Percentiles rank a stretch among this genome's conserved stretches.
These are phyloP conservation scores for Vararia minispora DNA, from an alignment of 768 basidiomycete species.

Conservation along the genomic window DNA sequence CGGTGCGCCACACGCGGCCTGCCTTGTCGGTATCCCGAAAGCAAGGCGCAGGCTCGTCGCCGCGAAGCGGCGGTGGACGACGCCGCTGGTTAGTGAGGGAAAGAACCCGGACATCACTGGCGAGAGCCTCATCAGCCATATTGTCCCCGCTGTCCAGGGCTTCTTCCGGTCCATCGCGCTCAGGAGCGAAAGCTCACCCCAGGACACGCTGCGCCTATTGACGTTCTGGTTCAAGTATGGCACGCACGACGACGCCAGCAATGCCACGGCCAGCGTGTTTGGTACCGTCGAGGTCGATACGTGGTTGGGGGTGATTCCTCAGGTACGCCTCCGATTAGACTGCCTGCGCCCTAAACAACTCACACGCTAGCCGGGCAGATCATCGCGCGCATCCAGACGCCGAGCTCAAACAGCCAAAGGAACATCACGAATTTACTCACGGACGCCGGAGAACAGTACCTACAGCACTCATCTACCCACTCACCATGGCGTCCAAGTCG, in stretches of 20 bases:
- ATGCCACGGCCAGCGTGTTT: constrained; percentile 82
- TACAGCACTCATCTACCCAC: constrained; percentile 93
- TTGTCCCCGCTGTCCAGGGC: constrained; percentile 59
- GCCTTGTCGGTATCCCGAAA: constrained; percentile 35
- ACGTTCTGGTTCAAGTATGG: constrained; percentile 99
- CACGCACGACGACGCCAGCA: constrained; percentile 76
- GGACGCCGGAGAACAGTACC: constrained; percentile 93
- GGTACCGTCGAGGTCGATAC: constrained; percentile 89
- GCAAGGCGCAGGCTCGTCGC: no score
- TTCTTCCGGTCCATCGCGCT: constrained; percentile 95
- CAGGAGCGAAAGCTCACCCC: constrained; percentile 81
- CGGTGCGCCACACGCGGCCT: constrained; percentile 40
- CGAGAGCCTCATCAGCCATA: constrained; percentile 63
- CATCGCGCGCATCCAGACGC: constrained; percentile 96
- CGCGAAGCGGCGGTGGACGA: no score
- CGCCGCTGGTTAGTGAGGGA: no score
- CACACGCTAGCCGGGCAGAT: constrained; percentile 42
- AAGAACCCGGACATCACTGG: constrained; percentile 47
- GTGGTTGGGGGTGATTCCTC: constrained; percentile 97
- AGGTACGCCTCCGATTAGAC: constrained; percentile 38
- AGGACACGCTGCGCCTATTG: constrained; percentile 86
- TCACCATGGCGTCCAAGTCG: constrained; percentile 95
- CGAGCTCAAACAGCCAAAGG: constrained; percentile 72
- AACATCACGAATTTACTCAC: constrained; percentile 83
- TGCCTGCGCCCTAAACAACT: constrained; percentile 1